Evolutionary conservation across 1,139 yeast species (phyloP).

Genomic region (Pichia sp.): DNA sequence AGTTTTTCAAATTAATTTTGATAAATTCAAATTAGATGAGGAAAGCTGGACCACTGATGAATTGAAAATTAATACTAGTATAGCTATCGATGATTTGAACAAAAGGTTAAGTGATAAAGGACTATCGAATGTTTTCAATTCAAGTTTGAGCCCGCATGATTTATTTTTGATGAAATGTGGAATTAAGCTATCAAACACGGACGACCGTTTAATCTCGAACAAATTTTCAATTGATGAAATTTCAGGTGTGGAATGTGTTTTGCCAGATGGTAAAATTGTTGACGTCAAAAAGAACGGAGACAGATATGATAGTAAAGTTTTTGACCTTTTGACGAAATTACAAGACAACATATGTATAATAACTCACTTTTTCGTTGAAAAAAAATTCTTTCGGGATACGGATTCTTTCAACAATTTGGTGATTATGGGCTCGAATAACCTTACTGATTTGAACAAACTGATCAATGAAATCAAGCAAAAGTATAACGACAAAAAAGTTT

Average conservation of each 20-base stretch:
- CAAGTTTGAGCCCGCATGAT: conserved; percentile 10
- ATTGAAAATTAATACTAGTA: not conserved
- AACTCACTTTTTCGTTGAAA: conserved; percentile 10
- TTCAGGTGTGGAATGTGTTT: conserved; percentile 15
- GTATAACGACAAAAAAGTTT: conserved; percentile 4
- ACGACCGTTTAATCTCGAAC: conserved; percentile 9
- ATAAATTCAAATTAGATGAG: conserved; percentile 7
- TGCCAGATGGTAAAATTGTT: conserved; percentile 21
- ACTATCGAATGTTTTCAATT: not conserved
- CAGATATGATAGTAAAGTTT: conserved; percentile 6
- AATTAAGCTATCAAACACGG: conserved; percentile 5
- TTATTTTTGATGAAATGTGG: conserved; percentile 17
- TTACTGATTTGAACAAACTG: conserved; percentile 9
- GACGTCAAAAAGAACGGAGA: conserved; percentile 1
- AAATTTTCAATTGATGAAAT: conserved; percentile 9
- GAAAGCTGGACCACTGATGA: not conserved
- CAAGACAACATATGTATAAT: conserved; percentile 15
- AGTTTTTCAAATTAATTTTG: conserved; percentile 13
- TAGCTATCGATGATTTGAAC: conserved; percentile 2
- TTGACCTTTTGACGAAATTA: conserved; percentile 8
- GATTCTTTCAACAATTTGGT: conserved; percentile 5
- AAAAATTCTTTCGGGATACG: too few relatives aligned
- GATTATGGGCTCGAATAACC: conserved; percentile 15
- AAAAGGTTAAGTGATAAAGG: conserved; percentile 4
- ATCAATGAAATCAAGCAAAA: conserved; percentile 8